Evolutionary conservation across 768 basidiomycete genomes (phyloP), one percentile per base, ranked within the genome.

Genomic region (Mycena sanguinolenta): DNA sequence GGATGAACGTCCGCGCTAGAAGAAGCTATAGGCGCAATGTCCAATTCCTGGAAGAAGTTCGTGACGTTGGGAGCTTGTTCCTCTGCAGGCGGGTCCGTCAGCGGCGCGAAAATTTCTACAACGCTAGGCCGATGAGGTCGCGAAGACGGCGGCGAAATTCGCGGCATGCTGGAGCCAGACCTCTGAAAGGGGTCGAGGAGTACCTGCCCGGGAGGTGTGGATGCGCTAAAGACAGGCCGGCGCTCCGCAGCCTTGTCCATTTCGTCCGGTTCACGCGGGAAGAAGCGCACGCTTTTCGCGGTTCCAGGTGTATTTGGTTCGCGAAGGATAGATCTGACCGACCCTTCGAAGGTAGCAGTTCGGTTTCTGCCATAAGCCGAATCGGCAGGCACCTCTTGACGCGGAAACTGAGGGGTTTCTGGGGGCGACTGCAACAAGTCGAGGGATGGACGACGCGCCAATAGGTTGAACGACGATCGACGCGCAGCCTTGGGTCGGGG

Each of bases 201-300:
- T 8, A 77, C 32, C 42, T 74, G 63, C 27, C 71, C 61, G 55
- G 75, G 62, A 53, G 73, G 73, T 66, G 68, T 71, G 77, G 63
- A 44, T 75, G 74, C 6, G 74, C 77, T 49, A 21, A 73, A 61
- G n/a, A 79, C 75, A 21, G 75, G 73, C 32, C 10, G 32, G 32
- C 32, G 32, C 39, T 77, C 44, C 44, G 21, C 44, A 10, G 44
- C 21, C 44, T 42, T 19, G 14, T n/a, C 89, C 21, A 90, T 89
- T 49, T 84, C 90, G 75, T 90, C 88, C 30, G 87, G 80, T 70
- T 86, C 90, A 81, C 86, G 89, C 10, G 87, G 89, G 61, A 92
- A 92, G 81, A 94, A 93, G 4, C 92, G 89, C 32, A 94, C 92
- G 70, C 89, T 93, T 77, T 90, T 90, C 13, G 91, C 91, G 6